Evolutionary conservation across 345 rosid genomes (phyloP).

Genomic region (Hypericum perforatum): DNA sequence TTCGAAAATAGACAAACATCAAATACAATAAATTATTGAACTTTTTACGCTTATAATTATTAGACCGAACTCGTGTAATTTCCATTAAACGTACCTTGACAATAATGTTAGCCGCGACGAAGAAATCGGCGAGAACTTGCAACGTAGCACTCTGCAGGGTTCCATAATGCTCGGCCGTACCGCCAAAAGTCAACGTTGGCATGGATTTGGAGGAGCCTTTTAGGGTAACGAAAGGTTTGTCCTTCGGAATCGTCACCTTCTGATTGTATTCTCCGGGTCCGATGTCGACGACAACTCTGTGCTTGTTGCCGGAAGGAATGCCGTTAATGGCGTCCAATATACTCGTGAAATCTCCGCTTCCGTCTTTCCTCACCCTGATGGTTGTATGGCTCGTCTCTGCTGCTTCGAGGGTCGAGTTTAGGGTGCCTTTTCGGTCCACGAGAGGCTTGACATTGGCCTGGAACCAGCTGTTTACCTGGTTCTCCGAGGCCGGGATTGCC

Average conservation of each 20-base stretch:
- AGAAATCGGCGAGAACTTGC: conserved; percentile 44
- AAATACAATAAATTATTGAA: no score
- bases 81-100: conserved; percentile 23
- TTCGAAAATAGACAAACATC: no score
- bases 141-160: conserved; percentile 59
- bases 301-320: conserved; percentile 31
- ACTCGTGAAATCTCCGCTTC: conserved; percentile 40
- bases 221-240: conserved; percentile 43
- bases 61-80: not conserved
- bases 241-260: conserved; percentile 34
- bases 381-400: conserved; percentile 31
- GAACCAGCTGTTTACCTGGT: conserved; percentile 33
- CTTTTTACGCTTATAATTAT: no score
- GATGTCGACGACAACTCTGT: conserved; percentile 42
- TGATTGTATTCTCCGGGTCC: conserved; percentile 43
- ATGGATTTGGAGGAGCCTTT: conserved; percentile 27
- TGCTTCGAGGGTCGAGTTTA: conserved; percentile 34
- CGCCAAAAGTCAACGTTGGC: conserved; percentile 32
- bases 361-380: conserved; percentile 36
- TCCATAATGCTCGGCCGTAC: conserved; percentile 44
- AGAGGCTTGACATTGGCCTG: conserved; percentile 22
- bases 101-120: conserved; percentile 43
- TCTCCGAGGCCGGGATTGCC: conserved; percentile 29
- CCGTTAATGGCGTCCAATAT: conserved; percentile 42
- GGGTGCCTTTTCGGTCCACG: conserved; percentile 20